phyloP scores from a whole-genome alignment of 2,329 filamentous ascomycete species.

The Geosmithia morbida region DNA sequence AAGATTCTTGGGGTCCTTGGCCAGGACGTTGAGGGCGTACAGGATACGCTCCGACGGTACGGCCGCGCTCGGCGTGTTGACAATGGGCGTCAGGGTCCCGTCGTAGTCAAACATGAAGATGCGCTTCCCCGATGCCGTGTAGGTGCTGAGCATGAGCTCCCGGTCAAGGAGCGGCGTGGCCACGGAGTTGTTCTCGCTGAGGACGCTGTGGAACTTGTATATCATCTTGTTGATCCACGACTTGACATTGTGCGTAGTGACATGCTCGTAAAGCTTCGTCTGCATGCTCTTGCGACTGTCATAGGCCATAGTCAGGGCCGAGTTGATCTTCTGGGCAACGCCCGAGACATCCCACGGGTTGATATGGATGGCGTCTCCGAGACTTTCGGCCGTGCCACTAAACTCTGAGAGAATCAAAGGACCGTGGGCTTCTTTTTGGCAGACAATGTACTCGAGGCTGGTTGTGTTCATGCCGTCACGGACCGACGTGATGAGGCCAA shows the following conservation, averaged over 20 bases:
- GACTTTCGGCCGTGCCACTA: slow-evolving; percentile 78
- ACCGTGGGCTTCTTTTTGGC: slow-evolving; percentile 74
- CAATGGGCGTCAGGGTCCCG: slow-evolving; percentile 89
- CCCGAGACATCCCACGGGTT: slow-evolving; percentile 88
- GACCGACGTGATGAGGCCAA: slow-evolving; percentile 89
- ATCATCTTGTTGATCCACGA: slow-evolving; percentile 74
- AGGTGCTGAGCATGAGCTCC: slow-evolving; percentile 55
- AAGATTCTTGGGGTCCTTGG: slow-evolving; percentile 65
- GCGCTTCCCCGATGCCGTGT: slow-evolving; percentile 60
- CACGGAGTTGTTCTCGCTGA: slow-evolving; percentile 60
- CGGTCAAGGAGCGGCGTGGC: slow-evolving; percentile 75
- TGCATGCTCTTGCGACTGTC: slow-evolving; percentile 57
- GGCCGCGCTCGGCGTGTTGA: slow-evolving; percentile 77
- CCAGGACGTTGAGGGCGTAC: slow-evolving; percentile 62
- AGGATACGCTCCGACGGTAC: slow-evolving; percentile 77
- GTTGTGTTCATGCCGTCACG: slow-evolving; percentile 98
- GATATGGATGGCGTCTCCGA: slow-evolving; percentile 82
- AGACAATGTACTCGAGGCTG: slow-evolving; percentile 85
- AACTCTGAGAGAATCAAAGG: slow-evolving; percentile 93
- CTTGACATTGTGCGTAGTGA: slow-evolving; percentile 74
- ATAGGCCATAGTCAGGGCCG: slow-evolving; percentile 62
- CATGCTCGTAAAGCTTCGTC: slow-evolving; percentile 63
- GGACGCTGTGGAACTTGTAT: slow-evolving; percentile 62
- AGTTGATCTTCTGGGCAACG: slow-evolving; percentile 71
- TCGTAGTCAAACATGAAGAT: slow-evolving; percentile 99